phyloP scores from a whole-genome alignment of 768 basidiomycete species.

The Leucosporidium creatinivorum region DNA sequence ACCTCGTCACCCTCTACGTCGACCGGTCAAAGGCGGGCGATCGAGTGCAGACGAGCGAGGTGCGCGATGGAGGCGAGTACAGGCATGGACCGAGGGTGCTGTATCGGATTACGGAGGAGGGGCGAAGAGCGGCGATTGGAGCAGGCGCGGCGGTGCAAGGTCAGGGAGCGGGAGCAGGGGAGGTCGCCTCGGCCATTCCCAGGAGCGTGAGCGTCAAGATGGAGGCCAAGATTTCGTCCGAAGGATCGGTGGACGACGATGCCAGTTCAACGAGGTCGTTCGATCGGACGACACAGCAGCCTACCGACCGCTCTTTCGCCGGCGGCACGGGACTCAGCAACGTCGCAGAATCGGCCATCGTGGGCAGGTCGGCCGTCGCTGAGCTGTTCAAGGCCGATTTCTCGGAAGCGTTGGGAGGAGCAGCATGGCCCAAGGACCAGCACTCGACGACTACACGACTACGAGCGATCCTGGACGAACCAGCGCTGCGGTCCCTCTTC shows the following conservation, averaged over 20 bases:
- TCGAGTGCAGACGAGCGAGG: constrained; percentile 22
- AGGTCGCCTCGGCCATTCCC: constrained; percentile 65
- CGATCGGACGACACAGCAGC: background rate
- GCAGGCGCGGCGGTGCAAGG: constrained; percentile 55
- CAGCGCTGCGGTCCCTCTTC: constrained; percentile 78
- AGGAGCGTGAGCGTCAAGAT: constrained; percentile 42
- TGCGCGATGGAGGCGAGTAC: constrained; percentile 46
- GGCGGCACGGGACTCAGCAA: constrained; percentile 25
- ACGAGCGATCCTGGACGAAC: constrained; percentile 85
- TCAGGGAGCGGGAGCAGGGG: constrained; percentile 54
- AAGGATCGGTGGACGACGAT: constrained; percentile 20
- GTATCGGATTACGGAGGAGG: constrained; percentile 90
- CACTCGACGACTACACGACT: constrained; percentile 90
- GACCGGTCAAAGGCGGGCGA: constrained; percentile 38
- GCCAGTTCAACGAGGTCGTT: background rate
- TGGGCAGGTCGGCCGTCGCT: constrained; percentile 17
- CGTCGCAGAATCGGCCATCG: constrained; percentile 23
- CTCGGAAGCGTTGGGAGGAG: constrained; percentile 9
- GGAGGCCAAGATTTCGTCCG: constrained; percentile 13
- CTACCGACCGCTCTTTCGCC: constrained; percentile 13
- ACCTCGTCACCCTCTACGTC: constrained; percentile 65
- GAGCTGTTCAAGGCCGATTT: constrained; percentile 35
- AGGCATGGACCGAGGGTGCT: constrained; percentile 91
- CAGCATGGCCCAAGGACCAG: constrained; percentile 47
- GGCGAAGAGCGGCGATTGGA: constrained; percentile 63